Evolutionary conservation across 441 rosid species (phyloP), one percentile per base, ranked within the genome.

Genomic region (Francoa sonchifolia): DNA sequence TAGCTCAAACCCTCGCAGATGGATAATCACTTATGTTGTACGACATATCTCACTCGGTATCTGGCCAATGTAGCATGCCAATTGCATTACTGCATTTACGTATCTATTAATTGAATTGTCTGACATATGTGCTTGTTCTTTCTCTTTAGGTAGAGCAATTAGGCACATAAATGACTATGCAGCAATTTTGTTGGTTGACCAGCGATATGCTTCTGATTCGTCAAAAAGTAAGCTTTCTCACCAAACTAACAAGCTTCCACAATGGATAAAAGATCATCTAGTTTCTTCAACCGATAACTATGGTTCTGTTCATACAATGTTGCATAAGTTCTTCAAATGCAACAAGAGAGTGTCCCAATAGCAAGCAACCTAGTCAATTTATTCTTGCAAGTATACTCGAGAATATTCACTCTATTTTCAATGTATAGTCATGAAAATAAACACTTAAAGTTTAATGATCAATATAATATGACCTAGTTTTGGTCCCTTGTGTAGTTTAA

Each of bases 171-270:
- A 79, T 48, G 96, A 85, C 58, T 76, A 85, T 44, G 76, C 98
- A 19, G 96, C 98, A 50, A 79, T 85, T 54, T 61, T 89, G 68
- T 70, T 89, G 62, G 94, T 85, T 18, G 98, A 89, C 47, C 58
- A n/a, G 30, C 83, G 96, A 3, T 86, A 79, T 52, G 62, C 75
- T 9, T 69, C 64, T 25, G 82, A 76, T 60, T 62, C 87, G 34
- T 66, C 68, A 2, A 72, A 57, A 65, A 58, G 65, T 36, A 54
- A 68, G 43, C 34, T 33, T 49, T 67, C 72, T 39, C 83, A 68
- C 57, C 93, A 87, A 33, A 58, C 77, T 42, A 63, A 67, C 67
- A 84, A 77, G 74, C 92, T 89, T 39, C 95, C 95, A 1, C 68
- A 36, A 50, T 89, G 97, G 92, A 89, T 84, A 45, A 82, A 67